Percentiles rank a stretch among this genome's conserved stretches.
phyloP scores from a whole-genome alignment of 1,284 basidiomycete genomes.

The Vanrija pseudolonga region DNA sequence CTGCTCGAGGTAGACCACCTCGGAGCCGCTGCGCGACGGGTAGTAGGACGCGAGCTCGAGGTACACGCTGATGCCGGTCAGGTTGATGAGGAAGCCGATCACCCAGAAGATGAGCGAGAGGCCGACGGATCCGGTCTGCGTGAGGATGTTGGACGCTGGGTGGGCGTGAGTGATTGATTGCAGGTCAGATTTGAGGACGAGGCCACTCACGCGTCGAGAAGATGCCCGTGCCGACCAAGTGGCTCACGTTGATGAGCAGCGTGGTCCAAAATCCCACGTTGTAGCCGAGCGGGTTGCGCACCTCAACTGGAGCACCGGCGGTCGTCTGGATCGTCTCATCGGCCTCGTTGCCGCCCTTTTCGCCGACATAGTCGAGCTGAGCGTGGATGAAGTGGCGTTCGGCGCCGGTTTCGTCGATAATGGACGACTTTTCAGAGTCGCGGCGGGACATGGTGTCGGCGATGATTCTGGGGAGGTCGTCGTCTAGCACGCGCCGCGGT shows the following conservation, averaged over 20 bases:
- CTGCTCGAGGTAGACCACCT: slow-evolving; percentile 36
- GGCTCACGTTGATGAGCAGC: slow-evolving; percentile 22
- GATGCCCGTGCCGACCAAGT: slow-evolving; percentile 28
- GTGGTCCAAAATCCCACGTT: slow-evolving; percentile 17
- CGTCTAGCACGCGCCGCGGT: too few relatives aligned
- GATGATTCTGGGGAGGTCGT: too few relatives aligned
- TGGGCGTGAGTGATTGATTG: background rate
- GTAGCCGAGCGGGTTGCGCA: slow-evolving; percentile 9
- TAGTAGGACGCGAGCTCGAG: slow-evolving; percentile 29
- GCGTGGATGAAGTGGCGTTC: too few relatives aligned
- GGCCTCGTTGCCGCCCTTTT: slow-evolving; percentile 11
- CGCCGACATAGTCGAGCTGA: slow-evolving; percentile 12
- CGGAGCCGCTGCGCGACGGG: slow-evolving; percentile 26
- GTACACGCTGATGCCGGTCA: slow-evolving; percentile 25
- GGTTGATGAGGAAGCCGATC: slow-evolving; percentile 21
- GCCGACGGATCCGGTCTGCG: slow-evolving; percentile 22
- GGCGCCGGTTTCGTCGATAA: too few relatives aligned
- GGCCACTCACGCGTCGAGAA: slow-evolving; percentile 23
- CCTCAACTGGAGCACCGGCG: slow-evolving; percentile 26
- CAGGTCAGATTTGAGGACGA: background rate
- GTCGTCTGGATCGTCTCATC: slow-evolving; percentile 18
- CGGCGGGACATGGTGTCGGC: too few relatives aligned
- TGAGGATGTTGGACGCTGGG: slow-evolving; percentile 17
- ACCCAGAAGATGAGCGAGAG: slow-evolving; percentile 28
- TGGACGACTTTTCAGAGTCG: too few relatives aligned